A percentile compares a stretch with the other conserved stretches of the same genome.
Evolutionary conservation across 192 early-diverging fungal genomes (phyloP).

Genomic region (Umbelopsis sp.): DNA sequence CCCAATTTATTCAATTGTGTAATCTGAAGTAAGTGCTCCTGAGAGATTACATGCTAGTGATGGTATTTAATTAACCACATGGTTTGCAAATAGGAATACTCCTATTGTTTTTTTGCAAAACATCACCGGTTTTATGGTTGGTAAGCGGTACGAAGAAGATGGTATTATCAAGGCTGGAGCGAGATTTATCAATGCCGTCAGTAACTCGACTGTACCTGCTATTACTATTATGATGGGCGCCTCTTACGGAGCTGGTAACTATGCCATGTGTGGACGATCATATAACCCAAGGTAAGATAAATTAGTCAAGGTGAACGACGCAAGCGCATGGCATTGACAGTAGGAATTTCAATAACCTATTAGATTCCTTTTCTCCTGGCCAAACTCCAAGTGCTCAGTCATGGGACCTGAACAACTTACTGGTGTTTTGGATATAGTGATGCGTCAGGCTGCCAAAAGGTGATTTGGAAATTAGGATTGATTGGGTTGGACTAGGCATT

Average conservation of each 20-base stretch:
- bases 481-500: not conserved
- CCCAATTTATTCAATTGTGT: conserved; percentile 69
- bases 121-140: conserved; percentile 76
- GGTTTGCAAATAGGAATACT: conserved; percentile 45
- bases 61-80: not conserved
- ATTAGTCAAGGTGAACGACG: too few species aligned
- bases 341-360: not conserved
- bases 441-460: conserved; percentile 60
- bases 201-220: conserved; percentile 58
- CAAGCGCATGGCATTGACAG: too few species aligned
- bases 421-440: conserved; percentile 70
- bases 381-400: conserved; percentile 66
- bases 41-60: too few species aligned
- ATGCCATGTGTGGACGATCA: conserved; percentile 68
- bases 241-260: conserved; percentile 71
- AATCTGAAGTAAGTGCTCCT: conserved; percentile 48
- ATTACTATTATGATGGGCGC: conserved; percentile 69
- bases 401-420: conserved; percentile 73
- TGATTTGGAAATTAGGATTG: conserved; percentile 15
- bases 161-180: conserved; percentile 73
- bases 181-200: conserved; percentile 69
- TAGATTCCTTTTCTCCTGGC: conserved; percentile 71
- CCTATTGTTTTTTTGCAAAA: conserved; percentile 67
- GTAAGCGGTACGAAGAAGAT: conserved; percentile 64
- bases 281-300: conserved; percentile 55